Base-by-base conservation (phyloP, 2,329 filamentous ascomycete species). In the Fusarium papillatum region DNA sequence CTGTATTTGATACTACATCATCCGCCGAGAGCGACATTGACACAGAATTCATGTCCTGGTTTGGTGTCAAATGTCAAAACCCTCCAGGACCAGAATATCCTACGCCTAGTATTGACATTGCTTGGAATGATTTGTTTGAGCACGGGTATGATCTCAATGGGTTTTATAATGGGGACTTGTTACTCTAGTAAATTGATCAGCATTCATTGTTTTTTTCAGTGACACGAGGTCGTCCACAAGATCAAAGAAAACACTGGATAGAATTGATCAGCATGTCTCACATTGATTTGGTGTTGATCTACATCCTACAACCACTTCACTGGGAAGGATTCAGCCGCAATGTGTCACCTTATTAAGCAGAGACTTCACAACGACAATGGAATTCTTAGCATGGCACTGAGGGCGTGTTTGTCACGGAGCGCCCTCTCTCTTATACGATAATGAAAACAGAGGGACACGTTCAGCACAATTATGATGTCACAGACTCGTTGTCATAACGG, bases 21-120 rank as follows among this genome's bases (percentile, higher is more conserved):
- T 60, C 63, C 38, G 60, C 75, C 7, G 76, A 71, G 17, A 76
- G 65, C 3, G 76, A 77, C 9, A 73, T 78, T 7, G 76, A 78
- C 48, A 78, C 74, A 1, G 76, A 78, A 31, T 78, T 78, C 39
- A 78, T 78, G 76, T 79, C 76, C 7, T 78, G 76, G 76, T 78
- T 78, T 39, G 76, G 76, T 16, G 72, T 78, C 7, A 77, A 76
- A 11, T 71, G 72, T 29, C 76, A 77, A 16, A 76, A 78, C 8
- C 72, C 75, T 4, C 72, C 69, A 4, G 64, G 73, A 7, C 76
- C 71, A 1, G 76, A 78, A 38, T 75, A 77, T 50, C 74, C 76
- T 10, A 78, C 76, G 2, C 75, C 76, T 2, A 78, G 72, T 9
- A 79, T 78, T 36, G 76, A 78, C 13, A 70, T 76, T 8, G 76